These are phyloP conservation scores for Megacollybia platyphylla DNA, from an alignment of 1,284 basidiomycete genomes.

Conservation along the genomic window DNA sequence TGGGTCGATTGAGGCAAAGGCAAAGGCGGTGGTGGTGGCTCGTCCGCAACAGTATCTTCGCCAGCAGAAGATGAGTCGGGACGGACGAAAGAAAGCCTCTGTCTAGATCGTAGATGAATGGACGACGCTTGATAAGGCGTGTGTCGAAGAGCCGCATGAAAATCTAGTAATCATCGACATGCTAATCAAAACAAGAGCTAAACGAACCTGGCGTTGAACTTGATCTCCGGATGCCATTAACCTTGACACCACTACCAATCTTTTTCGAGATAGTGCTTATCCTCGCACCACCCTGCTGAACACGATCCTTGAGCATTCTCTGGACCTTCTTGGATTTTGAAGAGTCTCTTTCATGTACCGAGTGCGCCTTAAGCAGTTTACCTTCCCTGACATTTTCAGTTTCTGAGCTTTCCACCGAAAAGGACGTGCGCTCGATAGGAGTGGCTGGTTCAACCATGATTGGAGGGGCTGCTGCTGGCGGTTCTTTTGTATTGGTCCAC, in stretches of 20 bases:
- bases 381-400: slow-evolving; percentile 7
- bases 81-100: slow-evolving; percentile 3
- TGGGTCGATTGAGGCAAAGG: slow-evolving; percentile 23
- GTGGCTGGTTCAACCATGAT: slow-evolving; percentile 24
- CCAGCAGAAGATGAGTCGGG: slow-evolving; percentile 12
- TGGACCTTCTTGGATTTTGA: slow-evolving; percentile 52
- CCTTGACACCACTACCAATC: slow-evolving; percentile 56
- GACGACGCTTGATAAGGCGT: slow-evolving; percentile 74
- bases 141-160: slow-evolving; percentile 46
- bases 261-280: slow-evolving; percentile 67
- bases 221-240: slow-evolving; percentile 43
- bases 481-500: not conserved
- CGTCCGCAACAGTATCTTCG: slow-evolving; percentile 18
- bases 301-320: slow-evolving; percentile 57
- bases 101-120: slow-evolving; percentile 16
- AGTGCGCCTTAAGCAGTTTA: not conserved
- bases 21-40: slow-evolving; percentile 23
- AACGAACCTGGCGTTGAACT: slow-evolving; percentile 51
- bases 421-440: slow-evolving; percentile 8
- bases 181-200: slow-evolving; percentile 2
- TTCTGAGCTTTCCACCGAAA: slow-evolving; percentile 2
- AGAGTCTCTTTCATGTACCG: slow-evolving; percentile 19
- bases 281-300: slow-evolving; percentile 58
- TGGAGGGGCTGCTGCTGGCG: slow-evolving; percentile 11
- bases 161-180: slow-evolving; percentile 28